A percentile compares a stretch with the other conserved stretches of the same genome.
Conservation (phyloP, 371 early-diverging fungal genomes). For the Sporodiniella umbellata region DNA sequence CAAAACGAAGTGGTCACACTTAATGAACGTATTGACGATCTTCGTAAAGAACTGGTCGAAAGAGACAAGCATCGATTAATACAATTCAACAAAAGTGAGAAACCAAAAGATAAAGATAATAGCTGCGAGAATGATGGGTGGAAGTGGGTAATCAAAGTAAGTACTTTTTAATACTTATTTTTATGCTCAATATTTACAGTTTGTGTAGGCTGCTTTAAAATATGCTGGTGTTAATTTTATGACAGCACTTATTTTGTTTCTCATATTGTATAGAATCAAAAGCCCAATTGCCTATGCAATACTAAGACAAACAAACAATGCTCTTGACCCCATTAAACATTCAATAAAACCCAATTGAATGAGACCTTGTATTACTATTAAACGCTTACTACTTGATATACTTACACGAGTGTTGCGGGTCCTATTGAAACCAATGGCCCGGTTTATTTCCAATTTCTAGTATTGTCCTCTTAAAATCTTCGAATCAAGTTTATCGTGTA, state of each 20-base stretch:
- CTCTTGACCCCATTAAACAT: slow-evolving; percentile 14
- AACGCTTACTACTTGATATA: too few species aligned
- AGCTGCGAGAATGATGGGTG: slow-evolving; percentile 18
- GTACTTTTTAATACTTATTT: neutral
- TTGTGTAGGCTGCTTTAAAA: slow-evolving; percentile 34
- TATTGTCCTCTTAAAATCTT: neutral
- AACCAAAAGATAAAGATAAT: slow-evolving; percentile 7
- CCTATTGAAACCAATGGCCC: too few species aligned
- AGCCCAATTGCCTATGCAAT: slow-evolving; percentile 38
- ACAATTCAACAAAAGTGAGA: neutral
- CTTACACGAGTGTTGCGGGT: too few species aligned
- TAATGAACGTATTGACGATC: slow-evolving; percentile 45
- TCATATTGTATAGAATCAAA: slow-evolving; percentile 28
- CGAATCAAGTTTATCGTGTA: neutral
- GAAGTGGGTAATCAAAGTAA: slow-evolving; percentile 41
- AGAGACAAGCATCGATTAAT: slow-evolving; percentile 19
- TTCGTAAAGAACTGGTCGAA: slow-evolving; percentile 35
- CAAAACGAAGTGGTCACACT: slow-evolving; percentile 47
- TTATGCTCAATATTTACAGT: neutral
- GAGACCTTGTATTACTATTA: too few species aligned
- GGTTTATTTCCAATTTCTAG: too few species aligned
- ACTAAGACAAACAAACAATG: slow-evolving; percentile 17
- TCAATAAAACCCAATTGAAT: slow-evolving; percentile 2
- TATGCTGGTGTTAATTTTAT: slow-evolving; percentile 39
- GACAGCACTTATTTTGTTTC: slow-evolving; percentile 27